phyloP scores from a whole-genome alignment of 495 filamentous ascomycete species.

The Darksidea phi region DNA sequence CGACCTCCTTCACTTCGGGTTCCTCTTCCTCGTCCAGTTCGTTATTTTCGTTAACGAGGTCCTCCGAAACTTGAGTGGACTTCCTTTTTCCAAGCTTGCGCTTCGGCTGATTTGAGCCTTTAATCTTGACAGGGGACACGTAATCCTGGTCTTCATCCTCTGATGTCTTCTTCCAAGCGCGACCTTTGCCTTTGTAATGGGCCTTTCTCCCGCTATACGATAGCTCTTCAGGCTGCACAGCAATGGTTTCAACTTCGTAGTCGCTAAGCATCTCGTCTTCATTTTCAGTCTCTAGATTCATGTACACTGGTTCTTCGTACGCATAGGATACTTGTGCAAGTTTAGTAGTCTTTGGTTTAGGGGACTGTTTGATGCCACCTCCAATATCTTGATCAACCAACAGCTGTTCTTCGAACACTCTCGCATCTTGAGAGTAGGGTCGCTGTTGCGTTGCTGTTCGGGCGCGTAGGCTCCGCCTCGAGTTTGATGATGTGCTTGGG shows the following conservation, averaged over 20 bases:
- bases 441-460: slow-evolving; percentile 29
- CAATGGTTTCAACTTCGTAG: neutral
- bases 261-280: neutral
- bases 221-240: neutral
- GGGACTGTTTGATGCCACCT: neutral
- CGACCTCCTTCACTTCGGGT: neutral
- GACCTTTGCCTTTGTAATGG: slow-evolving; percentile 4
- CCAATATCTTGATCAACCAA: neutral
- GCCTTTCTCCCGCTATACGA: neutral
- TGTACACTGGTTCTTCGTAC: neutral
- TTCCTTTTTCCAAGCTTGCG: neutral
- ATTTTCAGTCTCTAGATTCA: too few relatives aligned
- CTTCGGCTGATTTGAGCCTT: neutral
- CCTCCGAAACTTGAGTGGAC: neutral
- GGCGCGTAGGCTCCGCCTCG: slow-evolving; percentile 16
- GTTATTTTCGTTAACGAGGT: neutral
- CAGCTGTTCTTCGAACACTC: slow-evolving; percentile 13
- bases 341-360: neutral
- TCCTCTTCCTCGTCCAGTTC: too few relatives aligned
- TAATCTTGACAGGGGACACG: neutral
- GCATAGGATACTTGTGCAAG: neutral
- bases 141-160: slow-evolving; percentile 1
- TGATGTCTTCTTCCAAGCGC: neutral
- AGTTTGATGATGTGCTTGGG: neutral
- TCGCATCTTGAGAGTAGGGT: slow-evolving; percentile 24